A percentile compares a stretch with the other conserved stretches of the same genome.
phyloP scores from a whole-genome alignment of 2,329 filamentous ascomycete species.

The Incumbomyces delicatus region DNA sequence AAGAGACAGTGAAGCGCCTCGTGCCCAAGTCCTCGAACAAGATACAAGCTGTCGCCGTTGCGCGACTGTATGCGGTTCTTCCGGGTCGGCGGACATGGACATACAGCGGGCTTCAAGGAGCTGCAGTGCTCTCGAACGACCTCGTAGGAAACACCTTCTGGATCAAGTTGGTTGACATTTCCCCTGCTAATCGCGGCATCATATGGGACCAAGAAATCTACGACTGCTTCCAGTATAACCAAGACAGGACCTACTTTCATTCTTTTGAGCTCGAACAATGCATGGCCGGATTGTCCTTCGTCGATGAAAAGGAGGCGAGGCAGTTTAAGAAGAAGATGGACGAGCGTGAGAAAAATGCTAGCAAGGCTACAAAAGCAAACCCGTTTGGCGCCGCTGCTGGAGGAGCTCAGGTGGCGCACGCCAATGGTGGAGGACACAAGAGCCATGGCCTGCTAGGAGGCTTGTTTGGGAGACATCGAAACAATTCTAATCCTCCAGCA shows the following conservation, averaged over 20 bases:
- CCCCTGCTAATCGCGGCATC: constrained; percentile 69
- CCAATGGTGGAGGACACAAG: constrained; percentile 33
- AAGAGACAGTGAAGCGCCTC: constrained; percentile 88
- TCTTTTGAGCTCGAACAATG: constrained; percentile 94
- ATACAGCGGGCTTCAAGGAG: constrained; percentile 87
- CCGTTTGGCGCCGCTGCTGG: constrained; percentile 54
- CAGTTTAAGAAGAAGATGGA: constrained; percentile 97
- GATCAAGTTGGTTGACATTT: constrained; percentile 95
- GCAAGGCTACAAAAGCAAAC: constrained; percentile 71
- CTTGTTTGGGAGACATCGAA: constrained; percentile 41
- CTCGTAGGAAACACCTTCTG: constrained; percentile 92
- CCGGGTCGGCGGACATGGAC: constrained; percentile 81
- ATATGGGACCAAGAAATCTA: constrained; percentile 98
- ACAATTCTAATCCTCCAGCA: constrained; percentile 29
- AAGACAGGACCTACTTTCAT: constrained; percentile 95
- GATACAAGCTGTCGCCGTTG: constrained; percentile 91
- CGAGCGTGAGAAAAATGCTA: constrained; percentile 89
- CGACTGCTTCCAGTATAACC: constrained; percentile 88
- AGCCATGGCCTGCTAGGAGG: constrained; percentile 42
- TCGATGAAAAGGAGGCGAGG: constrained; percentile 94
- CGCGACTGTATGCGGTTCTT: constrained; percentile 84
- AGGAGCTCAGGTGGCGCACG: constrained; percentile 34
- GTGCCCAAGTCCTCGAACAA: constrained; percentile 94
- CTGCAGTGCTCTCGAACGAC: constrained; percentile 84
- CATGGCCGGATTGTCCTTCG: constrained; percentile 79